Percentiles rank a stretch among this genome's conserved stretches.
phyloP scores from a whole-genome alignment of 345 rosid genomes.

The Euphorbia pulcherrima region DNA sequence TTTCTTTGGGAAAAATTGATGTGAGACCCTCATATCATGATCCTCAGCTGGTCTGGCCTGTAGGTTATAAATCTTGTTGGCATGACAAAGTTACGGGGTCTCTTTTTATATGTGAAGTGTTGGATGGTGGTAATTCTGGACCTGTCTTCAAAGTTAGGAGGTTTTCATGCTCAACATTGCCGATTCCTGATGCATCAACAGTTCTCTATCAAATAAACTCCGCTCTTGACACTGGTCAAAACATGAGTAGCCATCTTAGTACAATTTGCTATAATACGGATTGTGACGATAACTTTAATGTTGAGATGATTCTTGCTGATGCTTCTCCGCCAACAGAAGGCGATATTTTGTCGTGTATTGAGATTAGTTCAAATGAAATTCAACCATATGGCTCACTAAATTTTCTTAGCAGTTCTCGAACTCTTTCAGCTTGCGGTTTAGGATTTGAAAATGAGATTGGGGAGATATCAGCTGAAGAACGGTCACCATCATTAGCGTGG shows the following conservation, averaged over 20 bases:
- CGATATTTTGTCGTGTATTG: constrained; percentile 62
- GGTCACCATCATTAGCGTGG: constrained; percentile 77
- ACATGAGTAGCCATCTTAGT: constrained; percentile 30
- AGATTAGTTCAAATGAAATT: constrained; percentile 24
- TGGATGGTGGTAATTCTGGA: constrained; percentile 78
- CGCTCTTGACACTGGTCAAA: constrained; percentile 30
- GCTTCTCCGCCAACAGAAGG: constrained; percentile 53
- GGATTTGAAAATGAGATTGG: constrained; percentile 54
- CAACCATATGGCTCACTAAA: constrained; percentile 24
- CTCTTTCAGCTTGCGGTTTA: constrained; percentile 19
- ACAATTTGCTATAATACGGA: constrained; percentile 30
- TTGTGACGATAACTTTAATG: constrained; percentile 37
- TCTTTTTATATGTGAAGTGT: constrained; percentile 71
- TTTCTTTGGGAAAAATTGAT: constrained; percentile 76
- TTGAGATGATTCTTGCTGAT: constrained; percentile 66
- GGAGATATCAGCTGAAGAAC: constrained; percentile 68
- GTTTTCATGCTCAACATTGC: constrained; percentile 60
- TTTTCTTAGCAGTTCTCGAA: constrained; percentile 26
- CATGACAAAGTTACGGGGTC: constrained; percentile 97
- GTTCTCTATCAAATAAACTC: constrained; percentile 41
- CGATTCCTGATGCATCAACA: constrained; percentile 61
- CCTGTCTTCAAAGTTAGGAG: constrained; percentile 84
- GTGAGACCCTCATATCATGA: constrained; percentile 75
- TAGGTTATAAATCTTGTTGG: constrained; percentile 94
- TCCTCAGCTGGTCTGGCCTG: constrained; percentile 56